Evolutionary conservation across 169 alveolate genomes (phyloP).

Genomic region (Plasmodium fragile): DNA sequence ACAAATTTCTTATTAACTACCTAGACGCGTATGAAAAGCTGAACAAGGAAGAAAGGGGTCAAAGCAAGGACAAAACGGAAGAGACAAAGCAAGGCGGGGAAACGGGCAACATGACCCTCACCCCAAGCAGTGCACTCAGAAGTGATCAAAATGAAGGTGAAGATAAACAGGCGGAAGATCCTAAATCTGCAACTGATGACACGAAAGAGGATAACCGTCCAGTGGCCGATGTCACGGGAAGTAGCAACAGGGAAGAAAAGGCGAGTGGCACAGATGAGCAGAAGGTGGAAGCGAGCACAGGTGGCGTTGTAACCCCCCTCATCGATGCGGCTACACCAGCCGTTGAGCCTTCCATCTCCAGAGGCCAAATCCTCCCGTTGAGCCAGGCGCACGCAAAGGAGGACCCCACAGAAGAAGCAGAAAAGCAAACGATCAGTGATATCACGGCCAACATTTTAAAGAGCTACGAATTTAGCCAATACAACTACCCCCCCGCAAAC

Average conservation of each 20-base stretch:
- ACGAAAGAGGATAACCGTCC: background rate
- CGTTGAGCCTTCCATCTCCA: background rate
- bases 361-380: background rate
- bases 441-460: slow-evolving; percentile 1
- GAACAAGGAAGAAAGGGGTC: background rate
- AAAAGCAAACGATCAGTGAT: background rate
- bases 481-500: slow-evolving; percentile 8
- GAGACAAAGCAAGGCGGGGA: background rate
- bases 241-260: background rate
- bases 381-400: background rate
- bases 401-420: background rate
- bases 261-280: background rate
- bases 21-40: background rate
- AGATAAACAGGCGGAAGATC: background rate
- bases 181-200: background rate
- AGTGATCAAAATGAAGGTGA: background rate
- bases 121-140: background rate
- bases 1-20: background rate
- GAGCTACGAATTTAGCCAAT: slow-evolving; percentile 8
- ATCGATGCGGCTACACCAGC: background rate
- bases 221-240: background rate
- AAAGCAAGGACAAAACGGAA: background rate
- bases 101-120: background rate
- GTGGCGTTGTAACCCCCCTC: background rate
- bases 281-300: background rate